Evolutionary conservation across 163 green algal genomes (phyloP), one percentile per base, ranked within the genome.

Genomic region (Chloromonas sp.): DNA sequence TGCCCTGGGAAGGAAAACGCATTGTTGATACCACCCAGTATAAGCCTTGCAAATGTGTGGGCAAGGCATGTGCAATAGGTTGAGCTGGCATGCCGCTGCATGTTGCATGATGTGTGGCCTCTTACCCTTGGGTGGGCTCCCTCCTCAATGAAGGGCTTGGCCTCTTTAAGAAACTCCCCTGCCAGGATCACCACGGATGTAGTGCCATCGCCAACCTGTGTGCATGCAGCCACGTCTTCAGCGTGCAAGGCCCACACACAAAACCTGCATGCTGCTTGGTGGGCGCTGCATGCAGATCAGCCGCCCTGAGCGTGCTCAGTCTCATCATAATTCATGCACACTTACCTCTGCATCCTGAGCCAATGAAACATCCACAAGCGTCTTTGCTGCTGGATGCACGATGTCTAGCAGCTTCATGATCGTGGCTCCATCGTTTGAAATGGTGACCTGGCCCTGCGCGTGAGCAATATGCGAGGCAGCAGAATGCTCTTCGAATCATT

Each of bases 381-480:
- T 94, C 88, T 99, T 99, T 36, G 97, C 97, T 1, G 97, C 97
- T 58, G 97, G 97, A 89, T 99, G 97, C 76, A 99, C 95, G 71
- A 99, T 97, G 85, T 99, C 97, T 70, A 99, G 92, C 1, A 98
- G 94, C 90, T 98, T 98, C 97, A 99, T 99, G 90, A 99, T 99
- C 57, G 97, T 99, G 3, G 97, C 97, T 3, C 97, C 97, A 87
- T 99, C 97, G 88, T 99, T 99, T 13, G 92, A 97, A 61, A 99
- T 99, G 2, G 97, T 99, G 8, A 98, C 96, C 60, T 86, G 89
- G n/a, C 94, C 94, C 90, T 95, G 89, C 60, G 15, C 36, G 80
- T 84, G 60, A 2, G 60, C 36, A 36, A 36, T 36, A 36, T 36
- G 36, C 36, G 36, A 36, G 36, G 36, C 78, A 81, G 60, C 74